Evolutionary conservation across 139 green algal genomes (phyloP).

Genomic region (Coccomyxa sp.): DNA sequence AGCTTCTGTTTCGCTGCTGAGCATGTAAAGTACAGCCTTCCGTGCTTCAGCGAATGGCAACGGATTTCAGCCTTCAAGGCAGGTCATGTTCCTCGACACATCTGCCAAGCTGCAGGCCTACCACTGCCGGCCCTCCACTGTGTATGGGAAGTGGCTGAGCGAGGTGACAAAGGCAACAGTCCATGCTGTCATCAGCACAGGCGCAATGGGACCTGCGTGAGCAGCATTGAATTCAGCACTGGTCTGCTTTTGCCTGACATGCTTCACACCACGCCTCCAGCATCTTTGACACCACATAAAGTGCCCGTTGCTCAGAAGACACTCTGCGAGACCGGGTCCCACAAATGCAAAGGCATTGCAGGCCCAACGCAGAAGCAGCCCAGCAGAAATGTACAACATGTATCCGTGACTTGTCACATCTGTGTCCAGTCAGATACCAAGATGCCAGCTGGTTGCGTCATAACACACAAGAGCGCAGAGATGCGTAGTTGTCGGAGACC

Average conservation of each 20-base stretch:
- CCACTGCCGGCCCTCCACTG: not conserved
- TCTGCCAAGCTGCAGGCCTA: not conserved
- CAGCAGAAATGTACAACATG: not conserved
- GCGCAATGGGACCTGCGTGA: not conserved
- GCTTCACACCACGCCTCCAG: not conserved
- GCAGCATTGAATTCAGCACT: not conserved
- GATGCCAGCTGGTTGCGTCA: not conserved
- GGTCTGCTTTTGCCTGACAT: not conserved
- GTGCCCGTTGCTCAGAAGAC: not conserved
- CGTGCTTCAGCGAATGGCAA: too few species aligned
- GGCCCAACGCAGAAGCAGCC: too few species aligned
- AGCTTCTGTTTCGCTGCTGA: too few species aligned
- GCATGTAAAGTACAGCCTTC: too few species aligned
- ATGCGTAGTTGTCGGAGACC: not conserved
- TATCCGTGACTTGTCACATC: too few species aligned
- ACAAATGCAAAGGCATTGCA: too few species aligned
- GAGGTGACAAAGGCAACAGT: not conserved
- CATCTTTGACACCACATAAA: not conserved
- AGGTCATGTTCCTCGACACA: too few species aligned
- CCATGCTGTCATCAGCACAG: not conserved
- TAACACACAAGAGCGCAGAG: not conserved
- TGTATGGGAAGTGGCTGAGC: not conserved
- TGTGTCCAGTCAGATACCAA: not conserved
- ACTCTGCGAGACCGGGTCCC: too few species aligned
- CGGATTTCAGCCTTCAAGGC: too few species aligned